A percentile compares a stretch with the other conserved stretches of the same genome.
Evolutionary conservation across 345 rosid species (phyloP).

Genomic region (Aegle marmelos): DNA sequence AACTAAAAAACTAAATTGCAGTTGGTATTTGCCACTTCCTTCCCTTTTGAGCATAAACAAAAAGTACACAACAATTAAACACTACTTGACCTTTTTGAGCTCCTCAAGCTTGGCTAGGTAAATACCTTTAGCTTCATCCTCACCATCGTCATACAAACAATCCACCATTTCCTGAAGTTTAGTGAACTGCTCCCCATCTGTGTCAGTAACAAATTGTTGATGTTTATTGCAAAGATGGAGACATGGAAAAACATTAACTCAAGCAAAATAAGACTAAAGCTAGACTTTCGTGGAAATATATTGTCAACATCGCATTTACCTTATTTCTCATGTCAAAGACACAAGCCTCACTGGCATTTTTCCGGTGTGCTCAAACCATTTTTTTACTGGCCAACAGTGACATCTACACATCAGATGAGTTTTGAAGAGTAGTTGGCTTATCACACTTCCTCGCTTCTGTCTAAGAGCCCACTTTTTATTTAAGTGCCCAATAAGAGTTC

Average conservation of each 20-base stretch:
- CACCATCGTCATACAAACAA: conserved; percentile 96
- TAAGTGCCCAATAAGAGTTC: too few relatives aligned
- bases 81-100: conserved; percentile 74
- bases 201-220: conserved; percentile 65
- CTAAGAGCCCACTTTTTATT: too few relatives aligned
- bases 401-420: too few relatives aligned
- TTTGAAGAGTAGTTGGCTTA: too few relatives aligned
- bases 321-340: conserved; percentile 97
- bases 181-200: conserved; percentile 64
- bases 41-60: not conserved
- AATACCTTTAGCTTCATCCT: conserved; percentile 97
- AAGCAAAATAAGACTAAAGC: not conserved
- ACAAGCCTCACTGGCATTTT: conserved; percentile 95
- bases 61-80: not conserved
- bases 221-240: conserved; percentile 71
- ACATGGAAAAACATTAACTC: conserved; percentile 9
- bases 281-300: not conserved
- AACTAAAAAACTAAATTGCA: too few relatives aligned
- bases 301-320: conserved; percentile 33
- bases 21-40: not conserved
- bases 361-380: conserved; percentile 35
- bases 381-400: too few relatives aligned
- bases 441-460: too few relatives aligned
- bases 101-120: conserved; percentile 90
- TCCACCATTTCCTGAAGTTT: conserved; percentile 84